Evolutionary conservation across 1,139 yeast species (phyloP), one percentile per base, ranked within the genome.

Genomic region (Blastobotrys serpentis): DNA sequence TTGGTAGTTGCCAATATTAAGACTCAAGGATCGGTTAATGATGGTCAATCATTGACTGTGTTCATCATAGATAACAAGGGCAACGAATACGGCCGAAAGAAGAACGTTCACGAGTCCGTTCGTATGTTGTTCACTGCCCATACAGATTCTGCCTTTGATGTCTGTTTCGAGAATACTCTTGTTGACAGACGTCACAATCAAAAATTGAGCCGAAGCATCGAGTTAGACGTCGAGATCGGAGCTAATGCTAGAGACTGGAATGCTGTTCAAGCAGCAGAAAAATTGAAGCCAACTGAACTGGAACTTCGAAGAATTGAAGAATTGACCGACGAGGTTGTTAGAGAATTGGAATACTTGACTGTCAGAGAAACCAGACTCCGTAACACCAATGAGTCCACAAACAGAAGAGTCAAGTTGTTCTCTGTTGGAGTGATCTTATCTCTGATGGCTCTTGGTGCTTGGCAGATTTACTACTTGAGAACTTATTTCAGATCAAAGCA

Each of bases 181-280:
- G 54, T 57, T 50, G 58, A 60, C 26, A 59, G 63, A n/a, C 58
- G 53, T 34, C 46, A 52, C 43, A 59, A 59, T 43, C 55, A 56
- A 30, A 54, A 59, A 13, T 51, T 60, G 37, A 50, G 52, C 45
- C 65, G 76, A 39, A 82, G 83, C 50, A 74, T 92, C 58, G 97
- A 89, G 64, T 75, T 92, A 62, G 97, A 90, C 58, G 85, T 92
- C 51, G 98, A 92, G 69, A 84, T 90, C 56, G 98, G 98, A 29
- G 86, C 97, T 48, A 88, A 90, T 60, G 98, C 98, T 36, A 84
- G 98, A 70, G 98, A 92, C 71, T 92, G 98, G 98, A 88, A 88
- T 65, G 89, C 94, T 22, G 75, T 89, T 55, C 97, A 90, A 72
- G 90, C 96, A 36, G 79, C 86, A 42, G 98, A 90, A 69, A 87